Conservation (phyloP, 1,284 basidiomycete genomes). For the Ustilago shanxiensis region DNA sequence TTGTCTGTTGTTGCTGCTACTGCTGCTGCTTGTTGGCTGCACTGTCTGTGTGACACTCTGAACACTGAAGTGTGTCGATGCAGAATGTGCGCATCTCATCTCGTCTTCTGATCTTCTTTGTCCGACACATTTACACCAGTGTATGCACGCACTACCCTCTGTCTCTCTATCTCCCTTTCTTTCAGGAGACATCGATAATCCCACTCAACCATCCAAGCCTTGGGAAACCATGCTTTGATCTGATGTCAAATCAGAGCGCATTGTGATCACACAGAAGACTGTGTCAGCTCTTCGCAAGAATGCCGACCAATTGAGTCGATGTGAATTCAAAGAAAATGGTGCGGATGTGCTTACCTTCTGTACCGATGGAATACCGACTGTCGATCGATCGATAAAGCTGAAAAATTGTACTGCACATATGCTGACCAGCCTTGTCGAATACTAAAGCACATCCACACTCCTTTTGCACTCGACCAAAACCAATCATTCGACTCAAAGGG, state of each 20-base stretch:
- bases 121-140: constrained; percentile 5
- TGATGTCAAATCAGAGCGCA: background rate
- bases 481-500: background rate
- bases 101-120: background rate
- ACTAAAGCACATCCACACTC: background rate
- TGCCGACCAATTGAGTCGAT: background rate
- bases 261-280: background rate
- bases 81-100: constrained; percentile 21
- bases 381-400: constrained; percentile 20
- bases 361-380: background rate
- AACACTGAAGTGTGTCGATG: background rate
- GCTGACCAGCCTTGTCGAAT: constrained; percentile 6
- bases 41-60: background rate
- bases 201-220: background rate
- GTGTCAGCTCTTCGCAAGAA: background rate
- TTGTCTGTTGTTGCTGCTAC: too few relatives aligned
- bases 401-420: background rate
- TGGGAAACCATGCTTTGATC: background rate
- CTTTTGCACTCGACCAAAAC: background rate
- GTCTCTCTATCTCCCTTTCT: background rate
- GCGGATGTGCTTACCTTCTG: background rate
- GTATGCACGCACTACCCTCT: background rate
- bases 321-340: background rate
- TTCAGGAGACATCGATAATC: background rate
- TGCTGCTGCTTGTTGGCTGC: background rate